Evolutionary conservation across 768 basidiomycete genomes (phyloP).

Genomic region (Candolleomyces eurysporus): DNA sequence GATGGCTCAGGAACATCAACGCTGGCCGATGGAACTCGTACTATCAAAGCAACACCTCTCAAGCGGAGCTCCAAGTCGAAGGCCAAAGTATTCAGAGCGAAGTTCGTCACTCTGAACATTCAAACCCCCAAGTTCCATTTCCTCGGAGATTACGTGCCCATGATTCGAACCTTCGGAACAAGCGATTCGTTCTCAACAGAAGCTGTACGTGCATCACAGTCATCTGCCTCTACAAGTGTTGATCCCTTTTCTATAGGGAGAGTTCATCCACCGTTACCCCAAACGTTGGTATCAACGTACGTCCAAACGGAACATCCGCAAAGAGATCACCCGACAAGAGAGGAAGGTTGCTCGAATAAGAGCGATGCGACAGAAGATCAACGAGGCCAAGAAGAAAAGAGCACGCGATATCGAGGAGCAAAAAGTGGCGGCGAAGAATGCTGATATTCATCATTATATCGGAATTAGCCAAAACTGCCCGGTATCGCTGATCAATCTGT

Average conservation of each 20-base stretch:
- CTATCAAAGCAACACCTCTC: background rate
- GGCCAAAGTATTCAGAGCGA: background rate
- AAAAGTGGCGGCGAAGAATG: background rate
- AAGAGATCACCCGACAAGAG: background rate
- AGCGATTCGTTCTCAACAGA: constrained; percentile 14
- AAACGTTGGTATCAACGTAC: background rate
- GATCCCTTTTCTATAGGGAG: background rate
- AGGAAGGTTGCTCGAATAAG: background rate
- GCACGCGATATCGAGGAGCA: background rate
- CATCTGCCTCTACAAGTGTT: too few species aligned
- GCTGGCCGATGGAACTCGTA: background rate
- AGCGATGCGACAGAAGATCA: background rate
- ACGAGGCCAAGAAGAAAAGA: background rate
- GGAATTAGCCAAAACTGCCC: background rate
- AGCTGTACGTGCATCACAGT: constrained; percentile 32
- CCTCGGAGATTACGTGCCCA: constrained; percentile 2
- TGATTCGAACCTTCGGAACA: constrained; percentile 1
- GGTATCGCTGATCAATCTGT: background rate
- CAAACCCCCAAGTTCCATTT: constrained; percentile 6
- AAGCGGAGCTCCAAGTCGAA: background rate
- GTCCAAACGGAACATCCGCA: background rate
- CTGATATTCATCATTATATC: background rate
- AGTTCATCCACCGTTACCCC: background rate
- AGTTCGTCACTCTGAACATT: background rate
- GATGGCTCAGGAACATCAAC: too few species aligned